These are phyloP conservation scores for Globisporangium sylvaticum DNA, from an alignment of 352 stramenopile genomes.

Conservation along the genomic window DNA sequence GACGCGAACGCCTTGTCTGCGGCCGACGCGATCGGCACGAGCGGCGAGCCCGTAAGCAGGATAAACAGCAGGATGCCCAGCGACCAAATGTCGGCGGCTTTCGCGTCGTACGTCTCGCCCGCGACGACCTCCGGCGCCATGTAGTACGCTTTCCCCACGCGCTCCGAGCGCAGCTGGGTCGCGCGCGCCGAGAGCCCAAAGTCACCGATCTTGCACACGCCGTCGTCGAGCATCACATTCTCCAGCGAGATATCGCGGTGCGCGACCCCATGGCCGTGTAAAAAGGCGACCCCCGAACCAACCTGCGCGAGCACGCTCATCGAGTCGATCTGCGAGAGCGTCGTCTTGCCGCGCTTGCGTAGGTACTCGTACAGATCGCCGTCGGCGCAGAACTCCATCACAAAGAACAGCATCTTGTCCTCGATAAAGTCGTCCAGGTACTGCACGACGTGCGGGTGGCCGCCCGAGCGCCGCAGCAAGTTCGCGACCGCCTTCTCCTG, in stretches of 20 bases:
- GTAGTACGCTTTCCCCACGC: slow-evolving; percentile 51
- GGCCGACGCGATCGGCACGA: slow-evolving; percentile 32
- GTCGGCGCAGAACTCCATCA: slow-evolving; percentile 36
- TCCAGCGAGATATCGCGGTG: slow-evolving; percentile 44
- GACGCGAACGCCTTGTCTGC: slow-evolving; percentile 38
- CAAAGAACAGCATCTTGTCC: slow-evolving; percentile 38
- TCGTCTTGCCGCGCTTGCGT: slow-evolving; percentile 17
- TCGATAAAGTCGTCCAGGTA: slow-evolving; percentile 48
- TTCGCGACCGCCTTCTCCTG: slow-evolving; percentile 37
- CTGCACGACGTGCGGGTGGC: slow-evolving; percentile 42
- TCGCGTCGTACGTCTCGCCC: slow-evolving; percentile 31
- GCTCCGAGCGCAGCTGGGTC: slow-evolving; percentile 26
- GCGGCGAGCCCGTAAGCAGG: slow-evolving; percentile 50
- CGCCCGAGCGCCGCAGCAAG: slow-evolving; percentile 27
- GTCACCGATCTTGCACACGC: slow-evolving; percentile 41
- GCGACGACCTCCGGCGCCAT: slow-evolving; percentile 48
- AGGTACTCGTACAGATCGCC: slow-evolving; percentile 36
- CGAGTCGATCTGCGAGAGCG: slow-evolving; percentile 16
- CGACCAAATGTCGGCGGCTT: slow-evolving; percentile 57
- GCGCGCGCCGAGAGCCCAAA: slow-evolving; percentile 38
- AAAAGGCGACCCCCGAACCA: slow-evolving; percentile 23
- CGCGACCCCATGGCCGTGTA: slow-evolving; percentile 29
- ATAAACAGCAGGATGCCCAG: slow-evolving; percentile 58
- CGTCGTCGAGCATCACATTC: slow-evolving; percentile 36
- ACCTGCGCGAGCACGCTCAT: slow-evolving; percentile 29